phyloP scores from a whole-genome alignment of 2,329 filamentous ascomycete species.

The Trichoderma polysporum region DNA sequence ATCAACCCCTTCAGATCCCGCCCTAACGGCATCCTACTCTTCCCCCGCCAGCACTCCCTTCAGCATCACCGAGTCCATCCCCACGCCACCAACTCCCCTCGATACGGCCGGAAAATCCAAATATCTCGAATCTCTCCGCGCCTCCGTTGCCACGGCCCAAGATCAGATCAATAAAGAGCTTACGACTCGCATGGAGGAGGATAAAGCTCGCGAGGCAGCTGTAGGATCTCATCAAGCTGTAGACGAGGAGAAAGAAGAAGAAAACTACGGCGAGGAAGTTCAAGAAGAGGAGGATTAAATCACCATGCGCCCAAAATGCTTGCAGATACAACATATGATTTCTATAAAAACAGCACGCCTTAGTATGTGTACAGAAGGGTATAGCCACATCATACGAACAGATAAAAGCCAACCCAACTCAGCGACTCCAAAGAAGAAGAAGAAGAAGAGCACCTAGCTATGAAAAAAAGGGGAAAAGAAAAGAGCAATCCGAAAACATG shows the following conservation, averaged over 20 bases:
- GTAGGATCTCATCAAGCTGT: conserved; percentile 25
- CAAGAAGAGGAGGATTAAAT: conserved; percentile 58
- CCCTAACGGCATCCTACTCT: conserved; percentile 53
- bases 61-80: conserved; percentile 39
- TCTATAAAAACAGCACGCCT: neutral
- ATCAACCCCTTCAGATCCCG: neutral
- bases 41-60: conserved; percentile 52
- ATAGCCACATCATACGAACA: conserved; percentile 30
- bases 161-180: conserved; percentile 67
- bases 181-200: conserved; percentile 72
- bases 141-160: conserved; percentile 60
- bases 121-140: conserved; percentile 60
- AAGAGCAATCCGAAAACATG: neutral
- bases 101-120: conserved; percentile 50
- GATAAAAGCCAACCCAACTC: conserved; percentile 26
- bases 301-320: no score
- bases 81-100: conserved; percentile 35
- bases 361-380: conserved; percentile 24
- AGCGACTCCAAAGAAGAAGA: conserved; percentile 17
- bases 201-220: conserved; percentile 54
- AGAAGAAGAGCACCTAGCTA: neutral
- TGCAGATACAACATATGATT: neutral
- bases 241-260: conserved; percentile 63
- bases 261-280: conserved; percentile 84
- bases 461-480: neutral